Conservation (phyloP, 495 filamentous ascomycete species). For the Penicillium longicatenatum region DNA sequence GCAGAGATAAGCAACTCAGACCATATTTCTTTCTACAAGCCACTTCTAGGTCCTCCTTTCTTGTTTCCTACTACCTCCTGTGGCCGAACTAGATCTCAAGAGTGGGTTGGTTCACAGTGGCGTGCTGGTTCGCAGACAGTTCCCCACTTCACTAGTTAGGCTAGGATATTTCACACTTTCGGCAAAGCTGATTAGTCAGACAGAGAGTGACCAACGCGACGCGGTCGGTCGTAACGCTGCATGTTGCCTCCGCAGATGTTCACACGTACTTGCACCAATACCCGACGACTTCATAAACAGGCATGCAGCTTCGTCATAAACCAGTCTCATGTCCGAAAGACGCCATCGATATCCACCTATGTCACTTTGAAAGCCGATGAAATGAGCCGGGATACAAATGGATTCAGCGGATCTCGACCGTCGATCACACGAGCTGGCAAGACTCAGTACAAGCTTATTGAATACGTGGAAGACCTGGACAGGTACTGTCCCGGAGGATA, state of each 20-base stretch:
- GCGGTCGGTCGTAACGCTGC: no score
- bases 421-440: constrained; percentile 6
- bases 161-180: no score
- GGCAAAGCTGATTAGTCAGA: no score
- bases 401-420: constrained; percentile 13
- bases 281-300: not conserved
- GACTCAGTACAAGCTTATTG: constrained; percentile 17
- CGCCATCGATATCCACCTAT: constrained; percentile 12
- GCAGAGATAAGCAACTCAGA: no score
- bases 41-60: no score
- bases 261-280: constrained; percentile 11
- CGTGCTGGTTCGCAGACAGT: no score
- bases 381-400: constrained; percentile 8
- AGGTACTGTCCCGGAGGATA: constrained; percentile 45
- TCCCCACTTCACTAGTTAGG: no score
- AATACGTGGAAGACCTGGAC: constrained; percentile 29
- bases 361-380: constrained; percentile 7
- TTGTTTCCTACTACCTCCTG: no score
- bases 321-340: constrained; percentile 12
- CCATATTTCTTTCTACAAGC: no score
- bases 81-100: no score
- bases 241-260: constrained; percentile 19
- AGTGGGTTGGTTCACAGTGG: no score
- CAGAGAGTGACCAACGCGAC: no score
- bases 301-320: constrained; percentile 10